Evolutionary conservation across 495 filamentous ascomycete genomes (phyloP).

Genomic region (Xylaria flabelliformis): DNA sequence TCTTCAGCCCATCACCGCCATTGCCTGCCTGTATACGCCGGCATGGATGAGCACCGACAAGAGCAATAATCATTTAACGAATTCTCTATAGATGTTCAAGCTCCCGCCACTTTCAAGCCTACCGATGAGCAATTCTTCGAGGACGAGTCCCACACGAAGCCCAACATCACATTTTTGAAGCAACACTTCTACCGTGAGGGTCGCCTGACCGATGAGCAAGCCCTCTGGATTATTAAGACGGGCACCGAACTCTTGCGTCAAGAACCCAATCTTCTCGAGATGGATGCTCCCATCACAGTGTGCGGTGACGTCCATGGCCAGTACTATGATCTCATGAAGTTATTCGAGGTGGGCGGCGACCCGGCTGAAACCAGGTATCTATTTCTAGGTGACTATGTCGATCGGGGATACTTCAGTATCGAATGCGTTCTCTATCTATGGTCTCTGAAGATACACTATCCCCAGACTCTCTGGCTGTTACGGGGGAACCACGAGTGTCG

Average conservation of each 20-base stretch:
- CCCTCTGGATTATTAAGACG: slow-evolving; percentile 87
- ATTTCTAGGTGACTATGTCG: slow-evolving; percentile 97
- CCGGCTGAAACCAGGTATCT: slow-evolving; percentile 95
- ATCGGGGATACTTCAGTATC: slow-evolving; percentile 98
- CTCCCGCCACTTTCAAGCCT: slow-evolving; percentile 89
- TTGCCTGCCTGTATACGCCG: background rate
- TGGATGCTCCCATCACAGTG: slow-evolving; percentile 99
- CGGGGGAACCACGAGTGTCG: slow-evolving; percentile 98
- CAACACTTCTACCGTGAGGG: slow-evolving; percentile 98
- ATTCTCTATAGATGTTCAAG: slow-evolving; percentile 80
- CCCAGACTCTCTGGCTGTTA: slow-evolving; percentile 94
- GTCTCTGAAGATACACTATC: slow-evolving; percentile 99
- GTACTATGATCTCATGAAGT: slow-evolving; percentile 99
- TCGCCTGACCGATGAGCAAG: slow-evolving; percentile 94
- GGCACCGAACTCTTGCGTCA: slow-evolving; percentile 82
- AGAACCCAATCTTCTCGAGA: slow-evolving; percentile 96
- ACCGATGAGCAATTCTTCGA: slow-evolving; percentile 78
- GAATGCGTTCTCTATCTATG: slow-evolving; percentile 98
- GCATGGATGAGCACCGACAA: background rate
- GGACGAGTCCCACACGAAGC: slow-evolving; percentile 83
- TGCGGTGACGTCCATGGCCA: slow-evolving; percentile 98
- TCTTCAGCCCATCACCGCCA: slow-evolving; percentile 21
- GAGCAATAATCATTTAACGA: slow-evolving; percentile 15
- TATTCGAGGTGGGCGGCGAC: slow-evolving; percentile 98
- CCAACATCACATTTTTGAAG: slow-evolving; percentile 92